A percentile compares a stretch with the other conserved stretches of the same genome.
Evolutionary conservation across 257 asterid genomes (phyloP).

Genomic region (Prunella vulgaris): DNA sequence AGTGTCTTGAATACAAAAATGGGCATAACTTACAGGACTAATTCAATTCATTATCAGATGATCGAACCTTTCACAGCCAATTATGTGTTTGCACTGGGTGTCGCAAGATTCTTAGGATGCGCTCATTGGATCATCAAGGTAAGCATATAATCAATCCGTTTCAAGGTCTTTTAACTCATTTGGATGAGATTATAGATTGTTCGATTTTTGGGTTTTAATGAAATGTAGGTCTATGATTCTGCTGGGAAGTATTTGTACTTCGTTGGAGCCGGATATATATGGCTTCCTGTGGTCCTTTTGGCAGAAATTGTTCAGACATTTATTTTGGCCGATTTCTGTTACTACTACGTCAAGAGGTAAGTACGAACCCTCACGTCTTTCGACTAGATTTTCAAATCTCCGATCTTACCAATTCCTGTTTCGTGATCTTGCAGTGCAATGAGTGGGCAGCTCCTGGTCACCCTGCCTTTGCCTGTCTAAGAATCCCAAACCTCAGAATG

Average conservation of each 20-base stretch:
- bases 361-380: not conserved
- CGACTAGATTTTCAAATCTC: not conserved
- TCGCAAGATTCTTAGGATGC: constrained; percentile 76
- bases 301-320: constrained; percentile 82
- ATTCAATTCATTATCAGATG: constrained; percentile 40
- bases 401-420: not conserved
- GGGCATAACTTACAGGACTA: too few relatives aligned
- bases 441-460: constrained; percentile 62
- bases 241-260: constrained; percentile 53
- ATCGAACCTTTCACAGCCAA: constrained; percentile 91
- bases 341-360: constrained; percentile 83
- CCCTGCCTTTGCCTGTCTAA: constrained; percentile 56
- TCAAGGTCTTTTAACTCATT: not conserved
- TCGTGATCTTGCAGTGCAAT: constrained; percentile 51
- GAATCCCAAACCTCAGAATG: not conserved
- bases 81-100: constrained; percentile 85
- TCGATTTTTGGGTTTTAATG: not conserved
- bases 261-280: constrained; percentile 57
- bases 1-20: too few relatives aligned
- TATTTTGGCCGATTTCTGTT: constrained; percentile 89
- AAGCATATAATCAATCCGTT: not conserved
- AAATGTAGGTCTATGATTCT: constrained; percentile 56
- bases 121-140: constrained; percentile 98
- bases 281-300: constrained; percentile 69
- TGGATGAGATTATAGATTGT: not conserved